Evolutionary conservation across 352 stramenopile genomes (phyloP).

Genomic region (Phytopythium boreale): DNA sequence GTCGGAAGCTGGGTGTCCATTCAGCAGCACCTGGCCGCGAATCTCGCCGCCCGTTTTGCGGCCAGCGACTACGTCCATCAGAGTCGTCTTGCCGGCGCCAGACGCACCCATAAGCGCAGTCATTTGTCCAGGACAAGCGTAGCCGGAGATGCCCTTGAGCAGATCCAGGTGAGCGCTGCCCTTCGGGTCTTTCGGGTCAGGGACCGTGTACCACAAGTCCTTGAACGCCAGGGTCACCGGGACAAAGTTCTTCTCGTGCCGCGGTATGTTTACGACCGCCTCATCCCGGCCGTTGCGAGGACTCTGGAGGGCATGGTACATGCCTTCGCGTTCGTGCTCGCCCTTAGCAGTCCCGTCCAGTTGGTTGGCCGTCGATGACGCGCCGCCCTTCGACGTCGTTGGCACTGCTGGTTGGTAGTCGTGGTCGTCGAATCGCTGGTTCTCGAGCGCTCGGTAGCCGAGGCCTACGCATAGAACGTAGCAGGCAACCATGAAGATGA

Average conservation of each 20-base stretch:
- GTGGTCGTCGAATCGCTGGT: constrained; percentile 24
- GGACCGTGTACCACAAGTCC: constrained; percentile 33
- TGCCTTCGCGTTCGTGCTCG: constrained; percentile 9
- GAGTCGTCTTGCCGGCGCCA: constrained; percentile 20
- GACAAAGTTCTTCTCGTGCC: constrained; percentile 14
- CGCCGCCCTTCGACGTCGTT: background rate
- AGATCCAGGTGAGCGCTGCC: constrained; percentile 24
- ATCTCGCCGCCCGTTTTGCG: background rate
- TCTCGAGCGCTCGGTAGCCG: constrained; percentile 27
- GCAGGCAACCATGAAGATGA: constrained; percentile 20
- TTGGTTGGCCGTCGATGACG: background rate
- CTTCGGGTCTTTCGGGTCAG: constrained; percentile 22
- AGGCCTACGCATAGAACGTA: constrained; percentile 24
- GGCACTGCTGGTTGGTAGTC: constrained; percentile 13
- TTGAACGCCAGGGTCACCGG: constrained; percentile 29
- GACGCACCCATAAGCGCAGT: constrained; percentile 82
- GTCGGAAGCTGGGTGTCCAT: constrained; percentile 1
- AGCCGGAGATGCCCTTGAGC: constrained; percentile 66
- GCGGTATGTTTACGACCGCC: constrained; percentile 8
- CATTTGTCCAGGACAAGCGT: constrained; percentile 66
- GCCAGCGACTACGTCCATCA: constrained; percentile 5
- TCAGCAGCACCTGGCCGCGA: constrained; percentile 1
- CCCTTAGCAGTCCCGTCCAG: background rate
- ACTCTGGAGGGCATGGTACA: constrained; percentile 8
- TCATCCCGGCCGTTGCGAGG: constrained; percentile 1